Conservation (phyloP, 768 basidiomycete genomes). For the Boletus fagicola region DNA sequence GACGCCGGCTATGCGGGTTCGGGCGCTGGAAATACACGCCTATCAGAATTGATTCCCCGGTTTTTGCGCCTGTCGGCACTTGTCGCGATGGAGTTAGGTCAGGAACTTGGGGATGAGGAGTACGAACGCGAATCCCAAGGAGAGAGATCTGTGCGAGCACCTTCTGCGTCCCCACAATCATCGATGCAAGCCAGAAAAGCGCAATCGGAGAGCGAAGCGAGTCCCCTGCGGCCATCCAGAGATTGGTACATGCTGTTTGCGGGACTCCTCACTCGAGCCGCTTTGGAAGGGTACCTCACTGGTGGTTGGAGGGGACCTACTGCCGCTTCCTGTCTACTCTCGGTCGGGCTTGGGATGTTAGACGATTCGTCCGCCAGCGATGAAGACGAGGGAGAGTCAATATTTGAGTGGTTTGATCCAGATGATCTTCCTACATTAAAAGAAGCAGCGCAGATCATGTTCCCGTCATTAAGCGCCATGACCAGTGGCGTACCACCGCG, state of each 20-base stretch:
- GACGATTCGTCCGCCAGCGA: slow-evolving; percentile 27
- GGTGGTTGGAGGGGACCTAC: slow-evolving; percentile 76
- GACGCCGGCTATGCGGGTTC: slow-evolving; percentile 27
- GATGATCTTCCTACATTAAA: slow-evolving; percentile 70
- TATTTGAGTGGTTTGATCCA: slow-evolving; percentile 64
- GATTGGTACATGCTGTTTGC: slow-evolving; percentile 83
- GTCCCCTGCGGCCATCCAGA: slow-evolving; percentile 64
- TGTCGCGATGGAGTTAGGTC: slow-evolving; percentile 72
- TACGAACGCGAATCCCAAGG: slow-evolving; percentile 36
- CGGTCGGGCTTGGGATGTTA: slow-evolving; percentile 60
- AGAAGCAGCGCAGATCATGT: slow-evolving; percentile 67
- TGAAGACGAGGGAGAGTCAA: slow-evolving; percentile 34
- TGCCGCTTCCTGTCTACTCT: slow-evolving; percentile 67
- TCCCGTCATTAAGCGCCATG: slow-evolving; percentile 48
- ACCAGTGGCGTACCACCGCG: slow-evolving; percentile 27
- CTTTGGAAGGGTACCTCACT: slow-evolving; percentile 80
- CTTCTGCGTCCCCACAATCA: slow-evolving; percentile 13
- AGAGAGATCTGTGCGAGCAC: slow-evolving; percentile 23
- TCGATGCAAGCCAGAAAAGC: slow-evolving; percentile 19
- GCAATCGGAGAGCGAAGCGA: slow-evolving; percentile 39
- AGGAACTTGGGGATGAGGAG: slow-evolving; percentile 61
- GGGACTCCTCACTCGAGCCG: slow-evolving; percentile 77
- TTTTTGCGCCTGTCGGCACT: slow-evolving; percentile 78
- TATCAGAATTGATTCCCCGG: slow-evolving; percentile 63
- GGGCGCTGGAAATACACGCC: slow-evolving; percentile 59